A percentile compares a stretch with the other conserved stretches of the same genome.
These are phyloP conservation scores for Kwoniella dendrophila DNA, from an alignment of 768 basidiomycete genomes.

Conservation along the genomic window DNA sequence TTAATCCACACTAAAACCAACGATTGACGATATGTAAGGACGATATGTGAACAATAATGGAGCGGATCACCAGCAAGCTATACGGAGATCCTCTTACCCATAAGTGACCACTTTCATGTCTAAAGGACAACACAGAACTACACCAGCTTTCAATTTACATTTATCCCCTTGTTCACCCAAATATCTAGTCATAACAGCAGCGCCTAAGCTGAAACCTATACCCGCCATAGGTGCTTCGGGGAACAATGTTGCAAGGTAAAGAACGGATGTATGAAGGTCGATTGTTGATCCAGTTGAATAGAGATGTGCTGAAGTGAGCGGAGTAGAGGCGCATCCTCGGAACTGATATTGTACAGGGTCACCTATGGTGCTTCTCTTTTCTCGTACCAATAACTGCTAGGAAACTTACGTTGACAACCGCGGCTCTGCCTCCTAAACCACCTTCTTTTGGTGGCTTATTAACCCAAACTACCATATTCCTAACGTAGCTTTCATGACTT, in stretches of 20 bases:
- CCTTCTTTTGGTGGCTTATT: constrained; percentile 70
- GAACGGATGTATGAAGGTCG: constrained; percentile 75
- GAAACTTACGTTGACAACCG: constrained; percentile 81
- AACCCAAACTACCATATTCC: constrained; percentile 71
- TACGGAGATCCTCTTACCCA: no score
- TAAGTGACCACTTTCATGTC: constrained; percentile 24
- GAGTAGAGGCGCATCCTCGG: constrained; percentile 67
- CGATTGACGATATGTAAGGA: neutral
- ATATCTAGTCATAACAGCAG: constrained; percentile 84
- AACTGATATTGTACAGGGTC: no score
- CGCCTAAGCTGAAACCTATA: constrained; percentile 85
- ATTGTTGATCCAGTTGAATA: constrained; percentile 74
- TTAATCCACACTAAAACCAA: neutral
- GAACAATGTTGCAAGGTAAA: constrained; percentile 70
- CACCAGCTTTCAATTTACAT: constrained; percentile 19
- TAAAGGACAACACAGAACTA: constrained; percentile 32
- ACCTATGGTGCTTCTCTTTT: neutral
- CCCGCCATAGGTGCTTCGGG: constrained; percentile 80
- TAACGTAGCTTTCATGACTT: constrained; percentile 80
- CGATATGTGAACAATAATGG: no score
- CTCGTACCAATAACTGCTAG: neutral
- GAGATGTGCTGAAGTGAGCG: constrained; percentile 74
- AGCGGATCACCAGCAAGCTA: no score
- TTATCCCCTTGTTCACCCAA: constrained; percentile 63
- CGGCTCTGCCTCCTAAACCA: constrained; percentile 82